phyloP scores from a whole-genome alignment of 108 stramenopile genomes.

The Skeletonema potamos region DNA sequence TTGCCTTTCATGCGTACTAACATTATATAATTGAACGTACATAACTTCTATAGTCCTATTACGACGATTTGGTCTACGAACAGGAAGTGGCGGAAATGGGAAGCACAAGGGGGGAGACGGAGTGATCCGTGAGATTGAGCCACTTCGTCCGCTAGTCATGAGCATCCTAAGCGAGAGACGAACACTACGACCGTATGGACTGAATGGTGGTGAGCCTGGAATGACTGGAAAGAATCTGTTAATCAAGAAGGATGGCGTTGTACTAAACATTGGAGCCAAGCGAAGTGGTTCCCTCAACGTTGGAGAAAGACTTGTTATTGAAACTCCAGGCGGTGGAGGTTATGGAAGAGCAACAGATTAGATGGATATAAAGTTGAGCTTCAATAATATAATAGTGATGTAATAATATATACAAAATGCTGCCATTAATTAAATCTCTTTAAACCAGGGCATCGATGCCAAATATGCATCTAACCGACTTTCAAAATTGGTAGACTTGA shows the following conservation, averaged over 20 bases:
- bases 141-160: slow-evolving; percentile 89
- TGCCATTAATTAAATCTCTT: slow-evolving; percentile 10
- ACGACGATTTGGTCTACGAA: slow-evolving; percentile 85
- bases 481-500: slow-evolving; percentile 82
- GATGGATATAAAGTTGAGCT: background rate
- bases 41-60: slow-evolving; percentile 83
- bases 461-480: slow-evolving; percentile 70
- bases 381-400: background rate
- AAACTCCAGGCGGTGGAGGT: slow-evolving; percentile 92
- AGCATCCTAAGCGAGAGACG: slow-evolving; percentile 96
- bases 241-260: slow-evolving; percentile 55
- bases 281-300: slow-evolving; percentile 76
- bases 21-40: no score
- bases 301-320: slow-evolving; percentile 87
- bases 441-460: slow-evolving; percentile 82
- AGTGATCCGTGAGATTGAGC: slow-evolving; percentile 93
- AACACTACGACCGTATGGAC: slow-evolving; percentile 90
- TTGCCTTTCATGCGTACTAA: no score
- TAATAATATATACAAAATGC: background rate
- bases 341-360: slow-evolving; percentile 48
- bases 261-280: slow-evolving; percentile 93
- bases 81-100: slow-evolving; percentile 93
- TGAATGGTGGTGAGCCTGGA: slow-evolving; percentile 91
- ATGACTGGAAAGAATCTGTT: slow-evolving; percentile 88
- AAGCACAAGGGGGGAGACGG: slow-evolving; percentile 93